Conservation (phyloP, 2,329 filamentous ascomycete species). For the Aspergillus sp. region DNA sequence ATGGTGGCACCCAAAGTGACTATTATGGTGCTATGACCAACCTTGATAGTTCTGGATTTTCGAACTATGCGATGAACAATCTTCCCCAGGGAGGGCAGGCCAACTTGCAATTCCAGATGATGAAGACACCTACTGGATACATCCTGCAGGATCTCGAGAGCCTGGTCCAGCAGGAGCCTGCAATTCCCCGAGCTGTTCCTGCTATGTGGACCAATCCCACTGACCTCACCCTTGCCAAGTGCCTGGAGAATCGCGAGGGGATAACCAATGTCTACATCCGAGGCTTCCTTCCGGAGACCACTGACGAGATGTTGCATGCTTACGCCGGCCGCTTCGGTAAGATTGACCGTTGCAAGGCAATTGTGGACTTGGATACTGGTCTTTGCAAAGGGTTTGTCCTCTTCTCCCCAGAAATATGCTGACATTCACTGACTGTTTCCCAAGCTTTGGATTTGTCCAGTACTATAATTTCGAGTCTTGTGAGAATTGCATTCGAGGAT, state of each 20-base stretch:
- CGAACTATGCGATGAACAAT: conserved; percentile 56
- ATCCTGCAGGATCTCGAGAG: conserved; percentile 58
- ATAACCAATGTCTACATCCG: conserved; percentile 99
- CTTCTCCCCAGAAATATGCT: conserved; percentile 23
- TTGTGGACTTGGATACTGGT: conserved; percentile 90
- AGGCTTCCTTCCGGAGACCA: conserved; percentile 90
- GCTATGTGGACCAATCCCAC: conserved; percentile 78
- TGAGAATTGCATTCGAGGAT: conserved; percentile 93
- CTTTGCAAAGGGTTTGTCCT: conserved; percentile 86
- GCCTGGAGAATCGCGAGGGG: conserved; percentile 88
- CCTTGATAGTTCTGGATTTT: conserved; percentile 56
- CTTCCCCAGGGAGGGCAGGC: conserved; percentile 55
- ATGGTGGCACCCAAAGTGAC: conserved; percentile 58
- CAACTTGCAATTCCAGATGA: conserved; percentile 44
- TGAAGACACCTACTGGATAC: conserved; percentile 47
- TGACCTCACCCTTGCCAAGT: conserved; percentile 89
- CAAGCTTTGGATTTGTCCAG: conserved; percentile 95
- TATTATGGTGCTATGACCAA: conserved; percentile 55
- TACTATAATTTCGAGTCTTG: conserved; percentile 85
- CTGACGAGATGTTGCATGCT: conserved; percentile 79
- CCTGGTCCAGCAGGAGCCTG: conserved; percentile 71
- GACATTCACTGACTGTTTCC: conserved; percentile 2
- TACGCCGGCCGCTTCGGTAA: conserved; percentile 88
- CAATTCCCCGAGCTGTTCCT: conserved; percentile 83
- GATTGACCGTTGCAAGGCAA: conserved; percentile 96